These are phyloP conservation scores for Neurospora sp. DNA, from an alignment of 495 filamentous ascomycete genomes.

Conservation along the genomic window DNA sequence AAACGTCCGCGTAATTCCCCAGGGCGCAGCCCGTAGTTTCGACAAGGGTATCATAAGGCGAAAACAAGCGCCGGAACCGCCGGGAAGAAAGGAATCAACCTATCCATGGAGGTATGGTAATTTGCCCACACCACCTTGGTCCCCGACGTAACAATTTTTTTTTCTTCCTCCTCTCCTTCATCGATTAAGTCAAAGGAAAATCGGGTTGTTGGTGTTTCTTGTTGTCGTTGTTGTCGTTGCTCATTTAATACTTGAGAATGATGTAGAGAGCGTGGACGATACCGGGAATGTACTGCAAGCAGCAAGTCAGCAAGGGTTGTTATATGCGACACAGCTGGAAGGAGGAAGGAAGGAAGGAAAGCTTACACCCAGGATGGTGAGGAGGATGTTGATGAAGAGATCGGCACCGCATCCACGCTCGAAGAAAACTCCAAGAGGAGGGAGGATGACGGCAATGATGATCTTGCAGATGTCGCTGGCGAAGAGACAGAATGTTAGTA, in stretches of 20 bases:
- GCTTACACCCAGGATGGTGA: constrained; percentile 74
- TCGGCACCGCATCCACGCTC: constrained; percentile 82
- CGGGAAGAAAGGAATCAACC: not conserved
- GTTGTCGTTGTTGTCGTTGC: not conserved
- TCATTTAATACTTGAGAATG: constrained; percentile 37
- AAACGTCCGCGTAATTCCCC: not conserved
- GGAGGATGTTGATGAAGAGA: constrained; percentile 82
- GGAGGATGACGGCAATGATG: constrained; percentile 78
- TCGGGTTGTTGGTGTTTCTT: not conserved
- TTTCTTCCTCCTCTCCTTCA: not conserved
- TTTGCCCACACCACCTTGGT: not conserved
- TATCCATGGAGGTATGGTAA: not conserved
- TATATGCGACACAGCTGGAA: not conserved
- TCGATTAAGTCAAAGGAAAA: not conserved
- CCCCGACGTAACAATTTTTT: not conserved
- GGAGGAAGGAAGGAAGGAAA: not conserved
- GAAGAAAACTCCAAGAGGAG: constrained; percentile 82
- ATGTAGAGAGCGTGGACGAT: constrained; percentile 56
- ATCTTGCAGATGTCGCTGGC: constrained; percentile 84
- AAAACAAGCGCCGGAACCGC: not conserved
- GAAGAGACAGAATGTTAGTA: not conserved
- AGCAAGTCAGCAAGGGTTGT: not conserved
- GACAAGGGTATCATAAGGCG: not conserved
- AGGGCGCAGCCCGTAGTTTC: not conserved
- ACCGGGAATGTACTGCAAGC: constrained; percentile 40